These are phyloP conservation scores for Arthonia radiata DNA, from an alignment of 495 filamentous ascomycete species.

Conservation along the genomic window DNA sequence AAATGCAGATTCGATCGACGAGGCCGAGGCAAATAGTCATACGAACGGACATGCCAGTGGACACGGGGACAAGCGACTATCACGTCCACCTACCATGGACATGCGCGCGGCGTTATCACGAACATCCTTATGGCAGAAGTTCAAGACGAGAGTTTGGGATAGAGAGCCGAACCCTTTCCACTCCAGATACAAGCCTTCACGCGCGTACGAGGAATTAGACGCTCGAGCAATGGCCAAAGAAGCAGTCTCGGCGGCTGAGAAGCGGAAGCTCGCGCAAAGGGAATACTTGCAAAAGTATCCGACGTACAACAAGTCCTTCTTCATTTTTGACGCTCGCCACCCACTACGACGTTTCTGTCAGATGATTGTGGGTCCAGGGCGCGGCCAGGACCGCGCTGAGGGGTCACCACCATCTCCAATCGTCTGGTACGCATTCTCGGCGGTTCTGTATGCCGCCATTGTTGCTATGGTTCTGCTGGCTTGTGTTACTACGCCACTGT, in stretches of 20 bases:
- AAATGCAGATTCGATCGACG: constrained; percentile 2
- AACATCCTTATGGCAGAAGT: constrained; percentile 27
- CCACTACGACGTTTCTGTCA: constrained; percentile 66
- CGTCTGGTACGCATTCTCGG: constrained; percentile 81
- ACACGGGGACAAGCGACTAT: constrained; percentile 4
- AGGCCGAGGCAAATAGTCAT: constrained; percentile 10
- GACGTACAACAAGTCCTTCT: constrained; percentile 79
- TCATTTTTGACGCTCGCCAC: constrained; percentile 56
- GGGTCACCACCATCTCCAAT: constrained; percentile 67
- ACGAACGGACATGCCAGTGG: constrained; percentile 5
- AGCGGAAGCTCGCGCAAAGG: constrained; percentile 64
- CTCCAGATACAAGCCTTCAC: constrained; percentile 48
- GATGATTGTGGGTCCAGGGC: constrained; percentile 72
- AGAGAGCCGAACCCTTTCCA: constrained; percentile 90
- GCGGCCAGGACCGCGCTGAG: constrained; percentile 62
- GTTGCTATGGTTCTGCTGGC: constrained; percentile 92
- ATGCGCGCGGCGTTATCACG: constrained; percentile 17
- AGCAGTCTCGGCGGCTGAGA: constrained; percentile 58
- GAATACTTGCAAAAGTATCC: constrained; percentile 75
- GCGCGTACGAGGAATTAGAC: constrained; percentile 51
- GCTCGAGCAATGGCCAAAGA: constrained; percentile 70
- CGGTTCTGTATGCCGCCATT: constrained; percentile 80
- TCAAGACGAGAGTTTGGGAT: constrained; percentile 26
- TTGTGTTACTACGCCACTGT: constrained; percentile 82
- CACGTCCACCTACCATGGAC: constrained; percentile 9